Conservation (phyloP, 139 green algal species). For the Desmodesmus armatus region DNA sequence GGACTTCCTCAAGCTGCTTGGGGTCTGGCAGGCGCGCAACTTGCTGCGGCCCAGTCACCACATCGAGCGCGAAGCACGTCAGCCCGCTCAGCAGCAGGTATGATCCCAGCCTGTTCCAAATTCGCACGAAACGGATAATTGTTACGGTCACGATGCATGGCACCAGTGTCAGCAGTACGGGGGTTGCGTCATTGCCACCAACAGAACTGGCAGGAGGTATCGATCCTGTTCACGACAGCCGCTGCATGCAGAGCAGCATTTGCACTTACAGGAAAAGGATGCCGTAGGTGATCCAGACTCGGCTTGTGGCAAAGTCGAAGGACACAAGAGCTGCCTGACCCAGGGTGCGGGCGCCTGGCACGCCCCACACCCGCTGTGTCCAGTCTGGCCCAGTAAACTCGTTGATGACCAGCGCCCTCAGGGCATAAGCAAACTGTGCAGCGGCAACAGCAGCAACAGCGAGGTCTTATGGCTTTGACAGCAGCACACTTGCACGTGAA, state of each 20-base stretch:
- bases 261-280: constrained; percentile 50
- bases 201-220: too few relatives aligned
- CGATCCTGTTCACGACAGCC: too few relatives aligned
- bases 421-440: constrained; percentile 58
- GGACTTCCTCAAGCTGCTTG: constrained; percentile 28
- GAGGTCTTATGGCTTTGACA: not conserved
- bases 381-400: constrained; percentile 70
- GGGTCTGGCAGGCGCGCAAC: constrained; percentile 42
- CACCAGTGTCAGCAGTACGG: too few relatives aligned
- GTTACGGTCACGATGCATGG: not conserved
- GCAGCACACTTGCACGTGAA: not conserved
- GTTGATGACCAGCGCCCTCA: constrained; percentile 72
- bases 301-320: constrained; percentile 69
- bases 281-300: constrained; percentile 46
- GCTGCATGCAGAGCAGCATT: not conserved
- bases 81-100: constrained; percentile 21
- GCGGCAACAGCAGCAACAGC: not conserved
- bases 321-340: constrained; percentile 51
- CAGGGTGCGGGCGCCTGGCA: constrained; percentile 18
- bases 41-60: constrained; percentile 40
- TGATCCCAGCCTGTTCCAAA: constrained; percentile 20
- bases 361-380: constrained; percentile 15
- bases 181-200: too few relatives aligned
- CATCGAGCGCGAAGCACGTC: constrained; percentile 15
- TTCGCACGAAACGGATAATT: not conserved